phyloP scores from a whole-genome alignment of 352 stramenopile species.

The Pythium aphanidermatum region DNA sequence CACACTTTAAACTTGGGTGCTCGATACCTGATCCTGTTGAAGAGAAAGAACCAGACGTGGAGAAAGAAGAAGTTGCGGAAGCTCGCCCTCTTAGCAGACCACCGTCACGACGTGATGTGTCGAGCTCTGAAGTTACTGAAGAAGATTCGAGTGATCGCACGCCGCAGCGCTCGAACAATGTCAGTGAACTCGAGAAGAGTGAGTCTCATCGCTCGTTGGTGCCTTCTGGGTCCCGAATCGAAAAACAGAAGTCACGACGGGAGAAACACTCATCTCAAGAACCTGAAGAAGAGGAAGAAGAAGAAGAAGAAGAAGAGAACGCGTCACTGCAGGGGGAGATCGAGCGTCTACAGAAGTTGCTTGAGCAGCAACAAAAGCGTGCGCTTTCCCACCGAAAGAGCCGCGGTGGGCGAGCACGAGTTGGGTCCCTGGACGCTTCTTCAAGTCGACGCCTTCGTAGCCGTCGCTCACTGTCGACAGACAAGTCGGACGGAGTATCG shows the following conservation, averaged over 20 bases:
- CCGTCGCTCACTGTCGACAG: conserved; percentile 39
- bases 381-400: conserved; percentile 11
- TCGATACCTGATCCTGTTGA: conserved; percentile 2
- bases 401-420: conserved; percentile 1
- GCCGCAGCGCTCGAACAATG: too few relatives aligned
- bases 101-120: conserved; percentile 1
- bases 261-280: conserved; percentile 12
- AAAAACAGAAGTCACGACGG: conserved; percentile 7
- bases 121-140: conserved; percentile 10
- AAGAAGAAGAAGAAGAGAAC: conserved; percentile 39
- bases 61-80: too few relatives aligned
- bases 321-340: conserved; percentile 59
- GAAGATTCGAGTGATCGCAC: conserved; percentile 22
- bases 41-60: not conserved
- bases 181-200: too few relatives aligned
- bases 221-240: too few relatives aligned
- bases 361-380: conserved; percentile 42
- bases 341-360: conserved; percentile 66
- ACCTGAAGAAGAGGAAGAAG: conserved; percentile 23
- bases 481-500: conserved; percentile 17
- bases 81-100: too few relatives aligned
- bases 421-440: conserved; percentile 5
- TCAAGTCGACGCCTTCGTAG: conserved; percentile 13
- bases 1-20: conserved; percentile 14
- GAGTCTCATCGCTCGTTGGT: not conserved